phyloP scores from a whole-genome alignment of 2,329 filamentous ascomycete species.

The Orbilia quercus region DNA sequence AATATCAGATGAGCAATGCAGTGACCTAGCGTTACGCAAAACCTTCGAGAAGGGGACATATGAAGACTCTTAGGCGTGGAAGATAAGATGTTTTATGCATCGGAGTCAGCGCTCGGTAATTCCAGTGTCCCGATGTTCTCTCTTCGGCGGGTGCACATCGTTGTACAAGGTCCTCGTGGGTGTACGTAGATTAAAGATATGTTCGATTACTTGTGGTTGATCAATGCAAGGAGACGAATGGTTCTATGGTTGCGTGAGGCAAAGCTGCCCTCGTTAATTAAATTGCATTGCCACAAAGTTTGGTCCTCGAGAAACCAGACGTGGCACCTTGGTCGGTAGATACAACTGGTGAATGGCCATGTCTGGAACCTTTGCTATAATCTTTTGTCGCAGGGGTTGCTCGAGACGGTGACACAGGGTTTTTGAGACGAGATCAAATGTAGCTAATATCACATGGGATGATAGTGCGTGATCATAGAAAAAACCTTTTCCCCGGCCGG shows the following conservation, averaged over 20 bases:
- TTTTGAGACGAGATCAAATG: background rate
- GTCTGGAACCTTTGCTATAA: background rate
- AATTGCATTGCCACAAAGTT: conserved; percentile 27
- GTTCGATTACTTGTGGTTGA: too few relatives aligned
- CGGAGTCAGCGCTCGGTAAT: background rate
- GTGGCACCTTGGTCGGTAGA: background rate
- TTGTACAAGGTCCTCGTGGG: conserved; percentile 15
- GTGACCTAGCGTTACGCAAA: background rate
- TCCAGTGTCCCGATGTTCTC: background rate
- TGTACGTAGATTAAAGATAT: too few relatives aligned
- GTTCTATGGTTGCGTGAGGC: background rate
- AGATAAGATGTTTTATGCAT: background rate
- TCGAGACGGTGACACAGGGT: background rate
- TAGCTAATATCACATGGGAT: background rate
- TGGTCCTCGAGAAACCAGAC: background rate
- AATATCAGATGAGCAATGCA: background rate
- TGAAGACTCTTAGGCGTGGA: background rate
- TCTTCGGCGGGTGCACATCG: background rate
- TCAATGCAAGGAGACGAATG: background rate
- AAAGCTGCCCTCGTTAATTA: background rate
- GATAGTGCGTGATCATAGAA: too few relatives aligned
- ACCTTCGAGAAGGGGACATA: background rate
- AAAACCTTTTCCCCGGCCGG: too few relatives aligned
- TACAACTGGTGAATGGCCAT: background rate
- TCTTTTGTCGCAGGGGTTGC: conserved; percentile 7